Evolutionary conservation across 1,284 basidiomycete species (phyloP), one percentile per base, ranked within the genome.

Genomic region (Inonotus hispidus): DNA sequence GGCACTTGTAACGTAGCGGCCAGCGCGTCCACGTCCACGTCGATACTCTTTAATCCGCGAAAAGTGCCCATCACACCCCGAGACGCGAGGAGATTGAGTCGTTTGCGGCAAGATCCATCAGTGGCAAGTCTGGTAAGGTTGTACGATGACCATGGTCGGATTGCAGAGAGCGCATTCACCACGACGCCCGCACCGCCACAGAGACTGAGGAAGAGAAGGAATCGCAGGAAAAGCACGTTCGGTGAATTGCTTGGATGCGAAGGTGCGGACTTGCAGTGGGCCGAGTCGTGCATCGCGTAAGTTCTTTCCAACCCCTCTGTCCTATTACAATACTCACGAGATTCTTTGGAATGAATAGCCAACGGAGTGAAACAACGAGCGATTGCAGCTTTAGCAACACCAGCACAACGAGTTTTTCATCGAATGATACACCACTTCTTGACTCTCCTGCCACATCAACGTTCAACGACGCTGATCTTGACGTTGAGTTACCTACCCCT

Each of bases 221-320:
- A 74, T 56, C 79, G 84, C 11, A 84, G 76, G 61, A 85, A 85
- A 3, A 90, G 88, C 3, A 91, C 89, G 10, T 71, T 91, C 60
- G 81, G 86, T 2, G 82, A 90, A 67, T 73, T 91, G 1, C 76
- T 91, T 13, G 65, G 65, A 29, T 86, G 85, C 3, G 74, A 77
- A 19, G 41, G 75, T 29, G 84, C 86, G 10, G 88, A 90, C 66
- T 87, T 91, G 57, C 89, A 87, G 2, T 91, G 88, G 88, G 88
- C 88, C 11, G 88, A 91, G 72, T 79, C 79, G 38, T 84, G 82
- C 70, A 75, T 91, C 60, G 80, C 78, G 88, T 90, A 67, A 63
- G 82, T 68, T 50, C n/a, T 43, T 8, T 13, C 11, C 10, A 32
- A 52, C 25, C 41, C 60, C 45, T 14, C 25, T 23, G 23, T 41